These are phyloP conservation scores for Kodamaea hsintzibuensis DNA, from an alignment of 805 yeast genomes.

Conservation along the genomic window DNA sequence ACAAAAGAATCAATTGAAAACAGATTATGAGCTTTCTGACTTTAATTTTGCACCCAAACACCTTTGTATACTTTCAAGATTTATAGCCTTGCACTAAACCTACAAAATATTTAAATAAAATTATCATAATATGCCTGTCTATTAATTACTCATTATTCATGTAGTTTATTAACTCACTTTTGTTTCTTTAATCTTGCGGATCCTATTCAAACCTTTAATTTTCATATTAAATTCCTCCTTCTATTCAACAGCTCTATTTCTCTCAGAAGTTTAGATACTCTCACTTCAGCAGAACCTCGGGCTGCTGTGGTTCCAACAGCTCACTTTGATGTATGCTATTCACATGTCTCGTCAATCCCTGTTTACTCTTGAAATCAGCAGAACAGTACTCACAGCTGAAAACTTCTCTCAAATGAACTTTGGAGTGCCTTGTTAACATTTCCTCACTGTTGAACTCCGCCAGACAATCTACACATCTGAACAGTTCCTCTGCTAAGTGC, in stretches of 20 bases:
- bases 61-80: background rate
- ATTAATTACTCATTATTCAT: too few species aligned
- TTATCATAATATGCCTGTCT: too few species aligned
- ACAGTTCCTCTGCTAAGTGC: background rate
- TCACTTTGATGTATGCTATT: background rate
- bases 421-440: background rate
- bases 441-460: background rate
- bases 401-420: background rate
- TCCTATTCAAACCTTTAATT: too few species aligned
- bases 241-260: too few species aligned
- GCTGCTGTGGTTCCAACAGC: background rate
- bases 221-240: too few species aligned
- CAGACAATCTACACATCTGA: background rate
- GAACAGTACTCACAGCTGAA: background rate
- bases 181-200: too few species aligned
- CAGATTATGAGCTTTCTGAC: too few species aligned
- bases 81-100: too few species aligned
- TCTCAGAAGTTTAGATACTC: too few species aligned
- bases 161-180: too few species aligned
- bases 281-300: background rate
- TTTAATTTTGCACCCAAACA: background rate
- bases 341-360: constrained; percentile 4
- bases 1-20: too few species aligned
- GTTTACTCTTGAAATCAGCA: constrained; percentile 4
- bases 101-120: too few species aligned